Conservation (phyloP, 2,329 filamentous ascomycete species). For the Fusarium pseudoanthophilum region DNA sequence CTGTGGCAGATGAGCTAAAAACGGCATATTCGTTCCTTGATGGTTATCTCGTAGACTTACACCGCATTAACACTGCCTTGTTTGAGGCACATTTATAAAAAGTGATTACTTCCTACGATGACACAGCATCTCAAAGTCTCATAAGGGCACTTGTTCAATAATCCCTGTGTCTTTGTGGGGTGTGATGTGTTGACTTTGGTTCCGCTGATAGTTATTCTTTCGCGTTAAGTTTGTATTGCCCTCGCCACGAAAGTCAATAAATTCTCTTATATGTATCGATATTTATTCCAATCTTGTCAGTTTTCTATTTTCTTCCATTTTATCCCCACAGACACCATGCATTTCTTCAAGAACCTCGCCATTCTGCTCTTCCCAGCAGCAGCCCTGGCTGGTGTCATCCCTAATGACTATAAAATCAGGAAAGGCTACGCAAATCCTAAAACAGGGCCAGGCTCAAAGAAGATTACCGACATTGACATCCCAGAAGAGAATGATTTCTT, state of each 20-base stretch:
- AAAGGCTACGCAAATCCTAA: neutral
- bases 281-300: rapidly evolving
- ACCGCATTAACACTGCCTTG: neutral
- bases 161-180: neutral
- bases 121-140: too few relatives aligned
- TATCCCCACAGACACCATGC: neutral
- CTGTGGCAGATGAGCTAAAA: too few relatives aligned
- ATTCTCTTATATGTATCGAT: neutral
- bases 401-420: neutral
- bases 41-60: neutral
- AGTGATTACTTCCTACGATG: rapidly evolving
- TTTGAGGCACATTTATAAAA: neutral
- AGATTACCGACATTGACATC: neutral
- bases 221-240: rapidly evolving
- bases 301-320: neutral
- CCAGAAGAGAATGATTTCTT: neutral
- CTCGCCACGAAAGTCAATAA: neutral
- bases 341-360: neutral
- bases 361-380: neutral
- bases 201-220: neutral
- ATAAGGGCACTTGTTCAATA: neutral
- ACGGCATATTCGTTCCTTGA: neutral
- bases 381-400: neutral
- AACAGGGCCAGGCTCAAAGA: neutral
- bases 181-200: neutral